phyloP scores from a whole-genome alignment of 371 early-diverging fungal genomes.

The Saksenaea vasiformis region DNA sequence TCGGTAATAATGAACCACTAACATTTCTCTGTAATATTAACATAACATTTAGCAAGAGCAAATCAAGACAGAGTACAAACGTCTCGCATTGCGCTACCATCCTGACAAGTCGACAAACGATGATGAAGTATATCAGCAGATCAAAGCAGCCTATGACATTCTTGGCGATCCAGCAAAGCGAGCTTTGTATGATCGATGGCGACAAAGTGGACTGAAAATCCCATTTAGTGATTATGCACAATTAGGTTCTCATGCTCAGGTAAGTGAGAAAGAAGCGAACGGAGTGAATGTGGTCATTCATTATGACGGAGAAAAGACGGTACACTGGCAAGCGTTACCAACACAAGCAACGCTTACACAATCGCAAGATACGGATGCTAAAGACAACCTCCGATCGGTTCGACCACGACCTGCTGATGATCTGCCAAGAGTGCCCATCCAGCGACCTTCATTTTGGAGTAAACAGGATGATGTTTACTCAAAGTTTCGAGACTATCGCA shows the following conservation, averaged over 20 bases:
- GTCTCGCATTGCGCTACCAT: conserved; percentile 8
- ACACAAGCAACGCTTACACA: conserved; percentile 21
- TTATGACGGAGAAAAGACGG: conserved; percentile 18
- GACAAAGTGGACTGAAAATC: conserved; percentile 24
- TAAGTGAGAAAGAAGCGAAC: conserved; percentile 3
- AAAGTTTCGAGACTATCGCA: conserved; percentile 11
- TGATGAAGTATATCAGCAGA: conserved; percentile 15
- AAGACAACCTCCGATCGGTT: conserved; percentile 2
- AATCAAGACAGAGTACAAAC: conserved; percentile 13
- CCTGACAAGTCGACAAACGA: conserved; percentile 6
- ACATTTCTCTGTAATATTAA: neutral
- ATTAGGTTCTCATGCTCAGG: conserved; percentile 33
- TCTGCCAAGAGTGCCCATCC: conserved; percentile 15
- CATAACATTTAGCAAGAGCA: conserved; percentile 6
- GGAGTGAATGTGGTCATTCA: neutral
- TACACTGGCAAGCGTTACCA: conserved; percentile 41
- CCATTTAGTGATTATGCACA: conserved; percentile 34
- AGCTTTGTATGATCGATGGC: conserved; percentile 41
- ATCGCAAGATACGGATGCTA: conserved; percentile 1
- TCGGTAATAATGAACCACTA: neutral
- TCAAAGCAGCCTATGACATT: conserved; percentile 35
- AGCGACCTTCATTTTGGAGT: conserved; percentile 22
- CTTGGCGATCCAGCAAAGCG: conserved; percentile 24
- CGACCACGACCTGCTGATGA: conserved; percentile 12
- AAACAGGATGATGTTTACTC: conserved; percentile 13